Evolutionary conservation across 768 basidiomycete species (phyloP), one percentile per base, ranked within the genome.

Genomic region (Lactifluus echinatus): DNA sequence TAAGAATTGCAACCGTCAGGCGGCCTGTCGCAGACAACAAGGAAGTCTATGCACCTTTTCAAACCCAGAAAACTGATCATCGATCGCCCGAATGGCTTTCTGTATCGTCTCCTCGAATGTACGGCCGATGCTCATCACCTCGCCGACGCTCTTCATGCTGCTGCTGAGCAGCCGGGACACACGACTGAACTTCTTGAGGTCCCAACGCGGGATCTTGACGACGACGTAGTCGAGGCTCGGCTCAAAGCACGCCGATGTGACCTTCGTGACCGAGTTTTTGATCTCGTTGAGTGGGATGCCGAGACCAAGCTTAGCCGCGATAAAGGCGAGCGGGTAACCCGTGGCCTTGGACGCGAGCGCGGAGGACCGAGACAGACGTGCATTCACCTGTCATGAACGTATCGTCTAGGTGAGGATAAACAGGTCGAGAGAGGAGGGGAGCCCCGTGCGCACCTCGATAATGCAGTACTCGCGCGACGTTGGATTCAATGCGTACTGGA

Each of bases 51-150:
- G 26, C 17, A 82, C 92, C 78, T 89, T 85, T 2, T 89, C 83
- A 72, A 99, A 99, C 1, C 96, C 96, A 66, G 81, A 71, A 71
- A 97, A 99, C 61, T 85, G 87, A 66, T 96, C 95, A 68, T 98
- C 96, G 64, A 99, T 96, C 3, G 93, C 87, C 33, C 95, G 78
- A 60, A 98, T 95, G 3, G 95, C 96, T 74, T 99, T 98, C 71
- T 98, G 95, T 55, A 98, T 87, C 1, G 94, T 97, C 76, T 99
- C 95, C 70, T 98, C 95, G 67, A 99, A 99, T 4, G 93, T 96
- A 65, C 95, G 78, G 14, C 95, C 95, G 63, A 99, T 98, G 64
- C 90, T 92, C 96, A 99, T 99, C 56, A 99, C 95, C 72, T 99
- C 95, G 26, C 95, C 95, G 8, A 99, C 95, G 65, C 89, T 93